Evolutionary conservation across 192 early-diverging fungal genomes (phyloP).

Genomic region (Umbelopsis sp.): DNA sequence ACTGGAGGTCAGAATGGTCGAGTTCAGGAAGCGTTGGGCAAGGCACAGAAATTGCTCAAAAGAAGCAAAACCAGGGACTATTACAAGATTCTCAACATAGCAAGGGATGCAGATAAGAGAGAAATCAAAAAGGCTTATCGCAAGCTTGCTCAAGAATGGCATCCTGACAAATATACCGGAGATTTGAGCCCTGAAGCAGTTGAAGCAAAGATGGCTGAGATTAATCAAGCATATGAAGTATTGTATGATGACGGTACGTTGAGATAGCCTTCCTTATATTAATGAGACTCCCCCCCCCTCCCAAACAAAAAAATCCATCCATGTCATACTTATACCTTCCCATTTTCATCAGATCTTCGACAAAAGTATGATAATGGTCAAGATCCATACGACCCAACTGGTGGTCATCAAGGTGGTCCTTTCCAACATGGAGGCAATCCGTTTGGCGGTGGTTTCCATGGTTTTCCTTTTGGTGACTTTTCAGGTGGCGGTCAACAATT

Average conservation of each 20-base stretch:
- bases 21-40: slow-evolving; percentile 56
- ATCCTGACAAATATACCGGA: slow-evolving; percentile 79
- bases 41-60: slow-evolving; percentile 61
- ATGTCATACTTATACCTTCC: no score
- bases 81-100: slow-evolving; percentile 88
- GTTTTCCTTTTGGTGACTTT: slow-evolving; percentile 44
- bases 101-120: slow-evolving; percentile 65
- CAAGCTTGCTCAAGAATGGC: slow-evolving; percentile 86
- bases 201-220: slow-evolving; percentile 86
- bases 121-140: slow-evolving; percentile 95
- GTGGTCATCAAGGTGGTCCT: slow-evolving; percentile 57
- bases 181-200: slow-evolving; percentile 78
- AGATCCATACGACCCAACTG: slow-evolving; percentile 76
- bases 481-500: slow-evolving; percentile 6
- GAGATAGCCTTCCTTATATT: no score
- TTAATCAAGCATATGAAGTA: slow-evolving; percentile 94
- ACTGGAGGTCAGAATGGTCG: slow-evolving; percentile 54
- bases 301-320: no score
- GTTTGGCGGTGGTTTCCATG: slow-evolving; percentile 37
- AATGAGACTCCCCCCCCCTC: no score
- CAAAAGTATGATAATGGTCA: slow-evolving; percentile 73
- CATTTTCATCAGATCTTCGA: slow-evolving; percentile 46
- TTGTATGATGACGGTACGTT: slow-evolving; percentile 61
- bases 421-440: slow-evolving; percentile 56
- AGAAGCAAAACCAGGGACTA: slow-evolving; percentile 80